Evolutionary conservation across 768 basidiomycete species (phyloP).

Genomic region (Phaeotremella skinneri): DNA sequence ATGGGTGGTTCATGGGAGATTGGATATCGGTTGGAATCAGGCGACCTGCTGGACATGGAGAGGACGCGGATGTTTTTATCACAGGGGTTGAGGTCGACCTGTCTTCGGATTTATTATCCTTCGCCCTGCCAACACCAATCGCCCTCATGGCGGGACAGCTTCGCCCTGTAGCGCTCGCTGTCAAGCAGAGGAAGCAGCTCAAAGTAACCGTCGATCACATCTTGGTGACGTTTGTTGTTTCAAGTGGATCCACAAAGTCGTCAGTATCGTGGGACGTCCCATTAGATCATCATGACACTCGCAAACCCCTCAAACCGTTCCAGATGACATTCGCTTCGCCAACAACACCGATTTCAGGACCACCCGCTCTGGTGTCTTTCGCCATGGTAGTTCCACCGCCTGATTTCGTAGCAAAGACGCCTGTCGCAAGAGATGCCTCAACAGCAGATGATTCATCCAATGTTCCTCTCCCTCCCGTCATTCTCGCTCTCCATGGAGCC

Average conservation of each 20-base stretch:
- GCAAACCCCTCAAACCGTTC: conserved; percentile 10
- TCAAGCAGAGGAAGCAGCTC: neutral
- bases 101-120: neutral
- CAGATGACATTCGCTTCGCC: conserved; percentile 37
- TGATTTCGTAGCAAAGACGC: neutral
- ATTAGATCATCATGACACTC: conserved; percentile 10
- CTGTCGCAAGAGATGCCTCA: too few species aligned
- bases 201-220: neutral
- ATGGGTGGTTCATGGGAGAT: conserved; percentile 69
- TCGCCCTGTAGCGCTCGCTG: neutral
- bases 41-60: conserved; percentile 44
- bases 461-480: conserved; percentile 57
- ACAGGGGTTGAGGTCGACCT: neutral
- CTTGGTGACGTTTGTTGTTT: neutral
- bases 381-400: conserved; percentile 43
- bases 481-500: conserved; percentile 63
- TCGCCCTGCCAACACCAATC: conserved; percentile 5
- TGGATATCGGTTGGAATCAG: conserved; percentile 62
- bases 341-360: neutral
- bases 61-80: neutral
- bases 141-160: conserved; percentile 11
- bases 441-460: conserved; percentile 53
- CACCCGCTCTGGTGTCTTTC: conserved; percentile 33
- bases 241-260: neutral
- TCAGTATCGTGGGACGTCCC: conserved; percentile 15